phyloP scores from a whole-genome alignment of 371 early-diverging fungal species.

The Mortierella polycephala region DNA sequence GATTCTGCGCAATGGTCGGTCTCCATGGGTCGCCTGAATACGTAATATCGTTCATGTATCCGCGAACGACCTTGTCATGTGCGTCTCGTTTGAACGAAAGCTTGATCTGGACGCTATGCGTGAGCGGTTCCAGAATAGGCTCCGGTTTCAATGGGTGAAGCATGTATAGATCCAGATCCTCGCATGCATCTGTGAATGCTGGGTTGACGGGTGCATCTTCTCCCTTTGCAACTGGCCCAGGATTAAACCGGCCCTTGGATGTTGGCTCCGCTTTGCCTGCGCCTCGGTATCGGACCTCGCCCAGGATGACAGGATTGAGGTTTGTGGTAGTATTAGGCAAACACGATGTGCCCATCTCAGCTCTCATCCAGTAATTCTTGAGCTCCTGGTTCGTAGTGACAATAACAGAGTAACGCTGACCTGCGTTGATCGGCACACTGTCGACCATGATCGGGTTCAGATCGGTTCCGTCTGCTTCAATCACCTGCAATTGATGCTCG shows the following conservation, averaged over 20 bases:
- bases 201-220: constrained; percentile 40
- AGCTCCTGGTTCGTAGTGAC: constrained; percentile 48
- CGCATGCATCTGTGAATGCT: constrained; percentile 43
- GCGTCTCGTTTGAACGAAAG: constrained; percentile 45
- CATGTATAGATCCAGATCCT: constrained; percentile 48
- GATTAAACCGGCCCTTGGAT: constrained; percentile 36
- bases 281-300: constrained; percentile 55
- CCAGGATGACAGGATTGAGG: constrained; percentile 47
- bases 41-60: constrained; percentile 45
- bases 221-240: constrained; percentile 10
- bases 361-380: constrained; percentile 54
- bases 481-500: constrained; percentile 45
- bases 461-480: constrained; percentile 54
- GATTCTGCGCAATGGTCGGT: constrained; percentile 44
- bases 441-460: constrained; percentile 52
- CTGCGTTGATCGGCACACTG: constrained; percentile 49
- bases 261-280: constrained; percentile 40
- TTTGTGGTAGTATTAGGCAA: constrained; percentile 24
- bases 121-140: constrained; percentile 50
- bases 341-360: constrained; percentile 40
- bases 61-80: constrained; percentile 30
- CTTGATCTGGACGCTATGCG: constrained; percentile 37
- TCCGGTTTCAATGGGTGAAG: constrained; percentile 51
- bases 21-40: constrained; percentile 36
- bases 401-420: constrained; percentile 57